Base-by-base conservation (phyloP, 805 yeast species). In the Zygoascus biomembranicola region DNA sequence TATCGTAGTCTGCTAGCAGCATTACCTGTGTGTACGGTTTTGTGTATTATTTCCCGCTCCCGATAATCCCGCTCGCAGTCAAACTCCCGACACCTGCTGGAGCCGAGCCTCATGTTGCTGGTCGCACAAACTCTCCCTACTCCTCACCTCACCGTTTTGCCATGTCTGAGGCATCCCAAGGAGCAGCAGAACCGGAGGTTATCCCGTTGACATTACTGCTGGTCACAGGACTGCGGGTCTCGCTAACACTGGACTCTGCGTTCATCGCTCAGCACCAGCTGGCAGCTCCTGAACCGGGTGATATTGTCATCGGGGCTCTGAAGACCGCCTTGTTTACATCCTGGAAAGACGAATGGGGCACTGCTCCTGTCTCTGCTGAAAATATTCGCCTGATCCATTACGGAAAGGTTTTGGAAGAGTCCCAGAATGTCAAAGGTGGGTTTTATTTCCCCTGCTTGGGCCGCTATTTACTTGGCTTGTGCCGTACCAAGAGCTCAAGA, bases 331-430 rank as follows among this genome's bases (percentile, higher is more conserved):
- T 63, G 19, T 57, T 51, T 43, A 28, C 54, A 18, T 45, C 52
- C 20, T 63, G 66, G 66, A 50, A 60, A 20, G 60, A 55, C 11
- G 61, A 54, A 43, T 59, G 65, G 59, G 65, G 65, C 13, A 46
- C 52, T 41, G 44, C 54, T n/a, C 61, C 64, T 14, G 52, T 58
- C 11, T 52, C 41, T 20, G 41, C 57, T 8, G 18, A 51, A 18
- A 52, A 57, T 28, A 54, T 63, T 16, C 57, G 72, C 14, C 53
- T 69, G n/a, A 67, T 68, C 19, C 65, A 66, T 48, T 51, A 67
- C 50, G 72, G 72, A 20, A 58, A 59, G 50, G 58, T 66, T 9
- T 54, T 69, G 16, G 62, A 61, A 19, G 66, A 62, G 35, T 6
- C 50, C 32, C 53, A 56, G 37, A 50, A 59, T 1, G 55, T 62